Evolutionary conservation across 2,329 filamentous ascomycete species (phyloP).

Genomic region (Helotiales sp.): DNA sequence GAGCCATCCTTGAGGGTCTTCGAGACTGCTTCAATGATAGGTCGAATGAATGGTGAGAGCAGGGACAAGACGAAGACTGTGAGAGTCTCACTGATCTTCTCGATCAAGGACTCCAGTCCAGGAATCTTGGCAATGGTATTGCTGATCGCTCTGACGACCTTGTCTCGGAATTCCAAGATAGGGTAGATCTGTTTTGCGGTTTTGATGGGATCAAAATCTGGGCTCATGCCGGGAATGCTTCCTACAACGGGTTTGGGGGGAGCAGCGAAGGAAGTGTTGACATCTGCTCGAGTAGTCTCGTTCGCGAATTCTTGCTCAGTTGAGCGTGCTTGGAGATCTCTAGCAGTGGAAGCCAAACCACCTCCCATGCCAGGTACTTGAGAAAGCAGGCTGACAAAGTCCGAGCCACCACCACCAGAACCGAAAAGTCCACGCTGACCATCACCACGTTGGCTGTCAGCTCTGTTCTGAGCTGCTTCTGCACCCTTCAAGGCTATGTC

Average conservation of each 20-base stretch:
- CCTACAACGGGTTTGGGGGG: slow-evolving; percentile 41
- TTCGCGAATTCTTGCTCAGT: slow-evolving; percentile 65
- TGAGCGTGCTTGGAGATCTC: slow-evolving; percentile 59
- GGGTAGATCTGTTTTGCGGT: slow-evolving; percentile 85
- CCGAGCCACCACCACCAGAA: slow-evolving; percentile 40
- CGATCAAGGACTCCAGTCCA: slow-evolving; percentile 83
- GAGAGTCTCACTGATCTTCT: slow-evolving; percentile 90
- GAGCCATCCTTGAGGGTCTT: slow-evolving; percentile 85
- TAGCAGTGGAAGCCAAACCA: slow-evolving; percentile 66
- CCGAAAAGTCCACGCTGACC: slow-evolving; percentile 39
- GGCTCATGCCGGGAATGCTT: slow-evolving; percentile 69
- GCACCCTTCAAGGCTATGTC: slow-evolving; percentile 73
- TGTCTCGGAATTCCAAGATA: slow-evolving; percentile 91
- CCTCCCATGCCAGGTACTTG: slow-evolving; percentile 72
- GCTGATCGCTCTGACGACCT: slow-evolving; percentile 84
- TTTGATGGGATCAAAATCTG: slow-evolving; percentile 75
- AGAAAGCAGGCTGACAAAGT: slow-evolving; percentile 71
- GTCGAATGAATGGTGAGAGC: slow-evolving; percentile 86
- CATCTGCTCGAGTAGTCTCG: slow-evolving; percentile 38
- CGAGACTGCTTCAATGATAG: slow-evolving; percentile 85
- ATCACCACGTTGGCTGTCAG: slow-evolving; percentile 28
- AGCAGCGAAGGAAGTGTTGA: slow-evolving; percentile 23
- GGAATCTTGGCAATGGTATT: slow-evolving; percentile 88
- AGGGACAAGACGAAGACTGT: slow-evolving; percentile 91
- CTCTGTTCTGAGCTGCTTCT: slow-evolving; percentile 43